Conservation (phyloP, 2,329 filamentous ascomycete genomes). For the Fusarium temperatum region DNA sequence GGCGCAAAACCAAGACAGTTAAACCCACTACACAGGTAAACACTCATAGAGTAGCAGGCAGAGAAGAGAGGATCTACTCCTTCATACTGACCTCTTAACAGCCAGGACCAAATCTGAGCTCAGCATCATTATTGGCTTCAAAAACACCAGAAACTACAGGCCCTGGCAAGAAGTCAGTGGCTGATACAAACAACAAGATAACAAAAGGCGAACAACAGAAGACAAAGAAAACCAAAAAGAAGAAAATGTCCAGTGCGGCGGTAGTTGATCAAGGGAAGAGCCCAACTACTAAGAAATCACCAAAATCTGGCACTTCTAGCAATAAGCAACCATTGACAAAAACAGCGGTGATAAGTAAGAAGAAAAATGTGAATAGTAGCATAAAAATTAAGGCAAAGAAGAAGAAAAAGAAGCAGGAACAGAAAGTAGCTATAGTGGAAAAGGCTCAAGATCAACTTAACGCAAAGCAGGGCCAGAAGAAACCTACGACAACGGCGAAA, state of each 20-base stretch:
- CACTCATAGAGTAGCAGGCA: neutral
- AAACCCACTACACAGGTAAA: neutral
- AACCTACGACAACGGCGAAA: neutral
- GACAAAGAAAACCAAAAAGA: neutral
- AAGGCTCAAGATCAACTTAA: neutral
- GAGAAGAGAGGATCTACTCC: neutral
- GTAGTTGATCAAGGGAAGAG: neutral
- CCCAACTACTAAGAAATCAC: neutral
- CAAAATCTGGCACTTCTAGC: neutral
- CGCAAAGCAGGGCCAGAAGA: neutral
- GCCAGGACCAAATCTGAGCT: neutral
- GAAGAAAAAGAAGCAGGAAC: too few species aligned
- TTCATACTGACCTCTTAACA: neutral
- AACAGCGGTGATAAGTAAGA: neutral
- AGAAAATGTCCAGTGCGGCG: accelerated
- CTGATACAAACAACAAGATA: neutral
- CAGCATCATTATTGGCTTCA: neutral
- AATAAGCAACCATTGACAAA: neutral
- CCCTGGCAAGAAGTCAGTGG: neutral
- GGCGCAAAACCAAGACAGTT: neutral
- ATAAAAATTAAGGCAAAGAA: neutral
- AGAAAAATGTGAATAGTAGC: neutral
- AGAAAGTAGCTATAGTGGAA: neutral
- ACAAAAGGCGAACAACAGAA: neutral
- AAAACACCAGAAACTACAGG: neutral